A percentile compares a stretch with the other conserved stretches of the same genome.
phyloP scores from a whole-genome alignment of 192 early-diverging fungal species.

The Coemansia sp. region DNA sequence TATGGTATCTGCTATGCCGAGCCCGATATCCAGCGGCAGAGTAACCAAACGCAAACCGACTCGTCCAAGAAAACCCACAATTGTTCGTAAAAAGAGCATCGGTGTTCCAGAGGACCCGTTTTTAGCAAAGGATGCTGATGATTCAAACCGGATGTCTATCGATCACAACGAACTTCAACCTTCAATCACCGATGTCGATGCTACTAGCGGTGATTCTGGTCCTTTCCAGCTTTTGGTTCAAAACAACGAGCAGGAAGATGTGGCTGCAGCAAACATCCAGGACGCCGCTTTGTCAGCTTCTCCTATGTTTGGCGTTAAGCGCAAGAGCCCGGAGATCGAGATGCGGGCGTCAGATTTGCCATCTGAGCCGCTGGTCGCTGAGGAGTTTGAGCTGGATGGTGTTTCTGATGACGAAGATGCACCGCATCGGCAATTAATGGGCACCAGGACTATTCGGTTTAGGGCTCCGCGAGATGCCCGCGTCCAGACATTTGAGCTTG shows the following conservation, averaged over 20 bases:
- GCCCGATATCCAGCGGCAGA: slow-evolving; percentile 38
- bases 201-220: not conserved
- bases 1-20: slow-evolving; percentile 3
- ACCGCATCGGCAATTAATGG: slow-evolving; percentile 27
- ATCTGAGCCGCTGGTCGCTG: not conserved
- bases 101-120: not conserved
- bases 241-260: not conserved
- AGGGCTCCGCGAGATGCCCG: slow-evolving; percentile 48
- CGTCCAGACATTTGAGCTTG: slow-evolving; percentile 39
- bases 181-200: not conserved
- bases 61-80: not conserved
- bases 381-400: not conserved
- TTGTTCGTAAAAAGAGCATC: not conserved
- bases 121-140: not conserved
- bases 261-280: not conserved
- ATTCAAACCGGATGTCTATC: not conserved
- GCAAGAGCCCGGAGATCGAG: not conserved
- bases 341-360: not conserved
- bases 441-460: slow-evolving; percentile 39
- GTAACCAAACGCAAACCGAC: slow-evolving; percentile 28
- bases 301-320: not conserved
- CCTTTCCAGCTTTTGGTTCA: not conserved
- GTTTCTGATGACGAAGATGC: slow-evolving; percentile 1
- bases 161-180: not conserved
- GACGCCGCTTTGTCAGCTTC: not conserved